Percentiles rank a stretch among this genome's conserved stretches.
These are phyloP conservation scores for Furcasterigmium sp. DNA, from an alignment of 2,329 filamentous ascomycete genomes.

Conservation along the genomic window DNA sequence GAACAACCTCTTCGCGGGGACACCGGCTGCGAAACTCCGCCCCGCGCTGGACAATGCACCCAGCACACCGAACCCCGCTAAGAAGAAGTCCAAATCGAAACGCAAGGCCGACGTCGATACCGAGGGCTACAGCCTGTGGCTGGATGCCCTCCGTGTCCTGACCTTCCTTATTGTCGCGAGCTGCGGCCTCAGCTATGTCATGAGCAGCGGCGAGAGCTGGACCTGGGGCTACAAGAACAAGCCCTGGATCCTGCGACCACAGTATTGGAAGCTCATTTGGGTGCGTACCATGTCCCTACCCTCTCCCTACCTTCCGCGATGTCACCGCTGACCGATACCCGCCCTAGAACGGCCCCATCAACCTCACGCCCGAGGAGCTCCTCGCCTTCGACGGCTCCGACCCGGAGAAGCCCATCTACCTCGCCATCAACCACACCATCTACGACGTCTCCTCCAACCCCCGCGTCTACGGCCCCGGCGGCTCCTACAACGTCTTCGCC, in stretches of 20 bases:
- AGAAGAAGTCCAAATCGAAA: conserved; percentile 19
- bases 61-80: conserved; percentile 16
- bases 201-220: conserved; percentile 64
- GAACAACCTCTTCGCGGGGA: conserved; percentile 22
- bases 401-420: conserved; percentile 71
- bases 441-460: conserved; percentile 73
- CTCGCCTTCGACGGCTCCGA: conserved; percentile 72
- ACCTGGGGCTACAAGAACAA: conserved; percentile 61
- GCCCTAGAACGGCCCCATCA: conserved; percentile 51
- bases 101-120: conserved; percentile 50
- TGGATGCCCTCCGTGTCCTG: conserved; percentile 67
- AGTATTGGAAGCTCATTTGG: conserved; percentile 54
- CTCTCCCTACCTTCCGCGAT: background rate
- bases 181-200: conserved; percentile 68
- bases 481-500: conserved; percentile 81
- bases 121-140: conserved; percentile 47
- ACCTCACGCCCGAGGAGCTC: conserved; percentile 73
- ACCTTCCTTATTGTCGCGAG: conserved; percentile 62
- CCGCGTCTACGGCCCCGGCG: conserved; percentile 74
- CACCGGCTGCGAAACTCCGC: conserved; percentile 13
- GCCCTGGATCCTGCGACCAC: conserved; percentile 55
- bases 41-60: background rate
- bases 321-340: conserved; percentile 18
- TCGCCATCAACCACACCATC: conserved; percentile 83
- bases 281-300: conserved; percentile 36